Evolutionary conservation across 1,139 yeast species (phyloP).

Genomic region (Candida sp.): DNA sequence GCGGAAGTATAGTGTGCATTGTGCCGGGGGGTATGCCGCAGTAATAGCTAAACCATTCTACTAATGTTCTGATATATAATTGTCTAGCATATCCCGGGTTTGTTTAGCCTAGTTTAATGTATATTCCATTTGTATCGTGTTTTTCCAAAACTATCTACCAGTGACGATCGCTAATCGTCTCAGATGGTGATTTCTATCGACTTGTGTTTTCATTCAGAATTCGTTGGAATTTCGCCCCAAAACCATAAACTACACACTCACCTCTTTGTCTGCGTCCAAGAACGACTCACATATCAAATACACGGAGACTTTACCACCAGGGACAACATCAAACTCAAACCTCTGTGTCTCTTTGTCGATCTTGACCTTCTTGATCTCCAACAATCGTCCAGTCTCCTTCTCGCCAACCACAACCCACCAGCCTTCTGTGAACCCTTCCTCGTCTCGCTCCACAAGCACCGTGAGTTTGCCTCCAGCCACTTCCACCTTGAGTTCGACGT

Average conservation of each 20-base stretch:
- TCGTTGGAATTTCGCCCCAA: too few species aligned
- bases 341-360: constrained; percentile 57
- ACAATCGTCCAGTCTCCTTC: constrained; percentile 57
- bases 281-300: constrained; percentile 96
- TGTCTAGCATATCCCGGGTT: too few species aligned
- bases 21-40: too few species aligned
- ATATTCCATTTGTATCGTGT: too few species aligned
- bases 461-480: constrained; percentile 42
- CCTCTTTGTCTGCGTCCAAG: constrained; percentile 88
- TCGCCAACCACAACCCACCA: constrained; percentile 95
- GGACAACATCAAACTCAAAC: constrained; percentile 52
- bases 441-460: constrained; percentile 71
- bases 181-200: too few species aligned
- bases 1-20: too few species aligned
- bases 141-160: too few species aligned
- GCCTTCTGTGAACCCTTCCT: constrained; percentile 60
- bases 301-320: constrained; percentile 44
- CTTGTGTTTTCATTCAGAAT: not conserved
- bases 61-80: too few species aligned
- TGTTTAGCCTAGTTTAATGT: too few species aligned
- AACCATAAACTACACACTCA: constrained; percentile 20
- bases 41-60: too few species aligned
- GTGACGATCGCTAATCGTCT: too few species aligned
- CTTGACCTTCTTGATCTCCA: constrained; percentile 72
- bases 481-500: constrained; percentile 70